Evolutionary conservation across 2,329 filamentous ascomycete genomes (phyloP), one percentile per base, ranked within the genome.

Genomic region (Aquanectria penicillioides): DNA sequence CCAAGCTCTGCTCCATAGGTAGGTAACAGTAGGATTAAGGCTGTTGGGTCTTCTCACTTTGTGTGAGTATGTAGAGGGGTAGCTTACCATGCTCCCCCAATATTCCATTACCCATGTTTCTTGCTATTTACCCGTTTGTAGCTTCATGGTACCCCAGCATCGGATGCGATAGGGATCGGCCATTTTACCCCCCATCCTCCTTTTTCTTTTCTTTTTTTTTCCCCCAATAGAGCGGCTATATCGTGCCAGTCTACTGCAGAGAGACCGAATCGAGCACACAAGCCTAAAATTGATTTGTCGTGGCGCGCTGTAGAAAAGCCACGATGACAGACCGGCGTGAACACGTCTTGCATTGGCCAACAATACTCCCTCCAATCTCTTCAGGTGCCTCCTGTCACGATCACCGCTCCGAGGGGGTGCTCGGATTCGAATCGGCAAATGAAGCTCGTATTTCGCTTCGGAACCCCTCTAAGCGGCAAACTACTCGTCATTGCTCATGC

Each of bases 201-300:
- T 18, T 13, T n/a, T 10, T 28, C 8, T 15, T 17, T 9, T 17
- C 8, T 25, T 15, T 50, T 23, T 20, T 17, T 37, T 12, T 37
- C 17, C 38, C 38, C 38, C 31, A 34, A 41, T 22, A 36, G 18
- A 31, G 17, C 50, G 50, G 50, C 12, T 53, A 53, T 53, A 29
- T 17, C 23, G 50, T 53, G 50, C 50, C 50, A 40, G 31, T 33
- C 15, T 37, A 29, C 22, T 29, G 50, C 38, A 10, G 33, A 18
- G 12, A 43, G 28, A 5, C 8, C 40, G 23, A 25, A n/a, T 18
- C 11, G 11, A 43, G 18, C 17, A 10, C 23, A n/a, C 23, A 23
- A 13, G 17, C 31, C 43, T 22, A 6, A 20, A 47, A 9, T 29
- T 25, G 28, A 9, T 33, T n/a, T 33, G 13, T 33, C n/a, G n/a